Base-by-base conservation (phyloP, 2,329 filamentous ascomycete species). In the Pleoardoris graminearum region DNA sequence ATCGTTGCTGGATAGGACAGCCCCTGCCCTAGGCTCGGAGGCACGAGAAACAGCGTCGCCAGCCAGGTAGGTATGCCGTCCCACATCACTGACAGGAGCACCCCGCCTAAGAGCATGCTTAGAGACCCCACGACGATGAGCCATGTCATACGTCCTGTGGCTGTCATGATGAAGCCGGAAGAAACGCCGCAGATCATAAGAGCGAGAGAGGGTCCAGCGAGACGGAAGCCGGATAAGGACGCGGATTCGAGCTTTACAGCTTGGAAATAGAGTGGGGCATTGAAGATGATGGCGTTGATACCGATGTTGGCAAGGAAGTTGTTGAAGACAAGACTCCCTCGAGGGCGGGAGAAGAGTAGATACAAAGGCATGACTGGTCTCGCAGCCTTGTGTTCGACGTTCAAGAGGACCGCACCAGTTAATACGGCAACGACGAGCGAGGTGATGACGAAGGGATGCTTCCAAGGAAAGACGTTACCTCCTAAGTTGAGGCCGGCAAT, bases 191-290 rank as follows among this genome's bases (percentile, higher is more conserved):
- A 75, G 32, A 77, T 57, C 1, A 72, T 76, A 23, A 74, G 65
- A 3, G 71, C 81, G 22, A 85, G 60, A 0, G 85, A 84, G 4
- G 86, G 85, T 6, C 86, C 76, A 17, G 89, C 80, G 48, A 92
- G 85, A 37, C 85, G 82, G 23, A 91, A 81, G n/a, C 89, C 89
- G 0, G 88, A 90, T 21, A 80, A 77, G 0, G 88, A 90, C 14
- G 89, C 85, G 5, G 80, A 82, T 52, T 86, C 85, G 17, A 75
- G 69, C 41, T 74, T 73, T 27, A 75, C 74, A 23, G 74, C 74
- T 59, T 76, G 74, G 53, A 76, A 91, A 76, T 87, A 92, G 7
- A 92, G 77, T 0, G 89, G 89, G 5, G 84, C 84, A 63, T 87
- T 86, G 73, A 90, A 89, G 14, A 89, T 75, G 58, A 88, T 83